Evolutionary conservation across 2,329 filamentous ascomycete species (phyloP).

Genomic region (Lecanosticta acicola): DNA sequence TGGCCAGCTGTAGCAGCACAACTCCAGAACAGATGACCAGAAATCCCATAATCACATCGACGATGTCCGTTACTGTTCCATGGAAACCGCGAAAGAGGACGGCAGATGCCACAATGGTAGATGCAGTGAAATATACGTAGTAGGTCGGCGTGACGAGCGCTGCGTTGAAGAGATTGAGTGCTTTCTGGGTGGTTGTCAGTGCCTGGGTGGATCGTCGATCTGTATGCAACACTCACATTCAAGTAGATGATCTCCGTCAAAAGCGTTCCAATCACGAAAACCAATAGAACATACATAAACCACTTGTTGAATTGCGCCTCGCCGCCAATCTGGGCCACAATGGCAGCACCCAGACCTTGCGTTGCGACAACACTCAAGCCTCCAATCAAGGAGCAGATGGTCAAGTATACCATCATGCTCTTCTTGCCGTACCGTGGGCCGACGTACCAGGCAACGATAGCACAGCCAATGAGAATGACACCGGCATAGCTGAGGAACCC

Average conservation of each 20-base stretch:
- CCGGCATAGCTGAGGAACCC: slow-evolving; percentile 83
- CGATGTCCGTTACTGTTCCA: slow-evolving; percentile 71
- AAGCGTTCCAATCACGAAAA: slow-evolving; percentile 84
- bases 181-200: slow-evolving; percentile 65
- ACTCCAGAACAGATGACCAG: slow-evolving; percentile 90
- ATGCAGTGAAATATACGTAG: slow-evolving; percentile 96
- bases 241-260: slow-evolving; percentile 91
- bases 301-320: slow-evolving; percentile 90
- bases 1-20: slow-evolving; percentile 88
- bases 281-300: slow-evolving; percentile 88
- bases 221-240: slow-evolving; percentile 64
- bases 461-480: slow-evolving; percentile 68
- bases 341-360: slow-evolving; percentile 84
- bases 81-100: slow-evolving; percentile 93
- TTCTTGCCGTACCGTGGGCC: slow-evolving; percentile 89
- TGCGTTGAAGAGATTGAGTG: slow-evolving; percentile 92
- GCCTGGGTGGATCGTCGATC: background rate
- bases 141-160: slow-evolving; percentile 96
- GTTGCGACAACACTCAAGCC: slow-evolving; percentile 92
- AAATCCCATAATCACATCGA: slow-evolving; percentile 89
- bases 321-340: slow-evolving; percentile 78
- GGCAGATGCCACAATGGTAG: slow-evolving; percentile 89
- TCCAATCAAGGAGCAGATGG: slow-evolving; percentile 90
- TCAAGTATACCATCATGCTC: slow-evolving; percentile 96
- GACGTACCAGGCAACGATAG: slow-evolving; percentile 69